Percentiles rank a stretch among this genome's conserved stretches.
Evolutionary conservation across 805 yeast species (phyloP).

Genomic region (Saccharomycopsis sp.): DNA sequence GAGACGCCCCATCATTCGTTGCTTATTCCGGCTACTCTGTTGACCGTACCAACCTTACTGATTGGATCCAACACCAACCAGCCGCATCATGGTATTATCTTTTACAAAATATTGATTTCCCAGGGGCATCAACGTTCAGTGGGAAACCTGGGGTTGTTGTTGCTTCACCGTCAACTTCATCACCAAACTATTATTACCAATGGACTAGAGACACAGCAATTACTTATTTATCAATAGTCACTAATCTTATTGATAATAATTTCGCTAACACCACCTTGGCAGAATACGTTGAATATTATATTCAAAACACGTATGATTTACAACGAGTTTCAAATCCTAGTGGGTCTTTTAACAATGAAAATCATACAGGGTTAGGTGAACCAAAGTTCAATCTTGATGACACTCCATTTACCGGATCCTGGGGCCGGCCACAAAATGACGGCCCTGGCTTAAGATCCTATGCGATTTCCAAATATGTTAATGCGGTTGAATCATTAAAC

Average conservation of each 20-base stretch:
- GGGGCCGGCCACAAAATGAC: constrained; percentile 82
- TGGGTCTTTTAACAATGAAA: constrained; percentile 42
- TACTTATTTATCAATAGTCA: constrained; percentile 42
- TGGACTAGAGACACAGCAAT: constrained; percentile 75
- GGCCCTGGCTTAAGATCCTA: constrained; percentile 68
- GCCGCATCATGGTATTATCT: constrained; percentile 11
- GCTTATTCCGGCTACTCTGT: constrained; percentile 9
- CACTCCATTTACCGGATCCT: constrained; percentile 42
- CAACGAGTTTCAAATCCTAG: constrained; percentile 66
- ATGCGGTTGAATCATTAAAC: constrained; percentile 5
- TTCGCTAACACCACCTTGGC: constrained; percentile 18
- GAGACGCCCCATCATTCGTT: constrained; percentile 5
- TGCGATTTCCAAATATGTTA: constrained; percentile 36
- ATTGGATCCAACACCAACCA: constrained; percentile 10
- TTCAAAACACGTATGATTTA: constrained; percentile 47
- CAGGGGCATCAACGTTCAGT: background rate
- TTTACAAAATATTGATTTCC: constrained; percentile 14
- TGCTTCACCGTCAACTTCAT: constrained; percentile 55
- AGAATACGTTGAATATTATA: constrained; percentile 48
- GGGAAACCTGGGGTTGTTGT: constrained; percentile 48
- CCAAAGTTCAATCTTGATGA: constrained; percentile 62
- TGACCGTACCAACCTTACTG: constrained; percentile 2
- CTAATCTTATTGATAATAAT: constrained; percentile 36
- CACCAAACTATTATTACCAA: constrained; percentile 64
- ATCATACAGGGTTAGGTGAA: constrained; percentile 61